Evolutionary conservation across 2,329 filamentous ascomycete species (phyloP).

Genomic region (Trichophaea hybrida): DNA sequence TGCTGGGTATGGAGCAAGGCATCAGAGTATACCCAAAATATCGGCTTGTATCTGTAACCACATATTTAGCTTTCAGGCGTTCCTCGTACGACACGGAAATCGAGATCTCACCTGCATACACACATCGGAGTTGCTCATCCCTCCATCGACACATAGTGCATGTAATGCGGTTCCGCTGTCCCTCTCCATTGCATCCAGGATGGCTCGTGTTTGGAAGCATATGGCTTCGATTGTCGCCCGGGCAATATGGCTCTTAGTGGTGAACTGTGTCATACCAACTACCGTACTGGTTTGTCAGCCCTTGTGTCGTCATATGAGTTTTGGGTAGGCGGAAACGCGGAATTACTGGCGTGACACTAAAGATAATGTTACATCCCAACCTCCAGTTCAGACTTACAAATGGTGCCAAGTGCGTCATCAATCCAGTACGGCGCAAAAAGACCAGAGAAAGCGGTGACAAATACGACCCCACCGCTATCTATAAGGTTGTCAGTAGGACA

Average conservation of each 20-base stretch:
- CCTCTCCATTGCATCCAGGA: constrained; percentile 79
- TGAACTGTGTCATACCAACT: constrained; percentile 76
- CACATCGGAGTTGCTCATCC: constrained; percentile 75
- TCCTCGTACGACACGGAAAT: constrained; percentile 27
- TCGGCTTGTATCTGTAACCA: constrained; percentile 58
- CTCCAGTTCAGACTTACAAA: constrained; percentile 41
- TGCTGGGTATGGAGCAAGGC: not conserved
- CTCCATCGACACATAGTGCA: constrained; percentile 70
- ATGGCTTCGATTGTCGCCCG: constrained; percentile 81
- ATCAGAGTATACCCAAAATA: constrained; percentile 41
- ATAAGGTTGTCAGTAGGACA: constrained; percentile 22
- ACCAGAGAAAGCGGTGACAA: constrained; percentile 83
- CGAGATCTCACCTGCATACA: constrained; percentile 51
- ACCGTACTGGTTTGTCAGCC: not conserved
- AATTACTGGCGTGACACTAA: not conserved
- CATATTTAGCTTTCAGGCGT: no score
- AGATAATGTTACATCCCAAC: not conserved
- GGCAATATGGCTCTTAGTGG: constrained; percentile 70
- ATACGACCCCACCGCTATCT: constrained; percentile 70
- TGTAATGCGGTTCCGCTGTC: constrained; percentile 64
- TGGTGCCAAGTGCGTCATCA: constrained; percentile 76
- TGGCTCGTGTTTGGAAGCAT: constrained; percentile 85
- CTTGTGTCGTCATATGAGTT: not conserved
- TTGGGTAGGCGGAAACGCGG: not conserved
- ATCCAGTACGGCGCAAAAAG: constrained; percentile 93